phyloP scores from a whole-genome alignment of 257 asterid species.

The Perilla frutescens region DNA sequence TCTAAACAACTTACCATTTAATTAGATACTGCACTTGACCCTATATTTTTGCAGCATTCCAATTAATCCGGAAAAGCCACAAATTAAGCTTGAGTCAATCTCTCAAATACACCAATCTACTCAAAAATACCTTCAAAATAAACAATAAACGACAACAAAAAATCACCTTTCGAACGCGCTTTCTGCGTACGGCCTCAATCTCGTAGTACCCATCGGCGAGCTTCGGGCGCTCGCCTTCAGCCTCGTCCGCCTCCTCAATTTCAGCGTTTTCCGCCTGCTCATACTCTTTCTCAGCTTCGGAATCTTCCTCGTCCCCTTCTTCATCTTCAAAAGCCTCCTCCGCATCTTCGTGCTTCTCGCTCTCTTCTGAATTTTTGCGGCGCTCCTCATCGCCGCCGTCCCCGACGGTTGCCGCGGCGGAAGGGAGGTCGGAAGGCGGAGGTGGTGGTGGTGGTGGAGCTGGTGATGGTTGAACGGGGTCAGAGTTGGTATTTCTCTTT shows the following conservation, averaged over 20 bases:
- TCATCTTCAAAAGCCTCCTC: conserved; percentile 47
- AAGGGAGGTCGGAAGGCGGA: conserved; percentile 38
- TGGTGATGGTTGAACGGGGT: conserved; percentile 36
- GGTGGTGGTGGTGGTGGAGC: conserved; percentile 35
- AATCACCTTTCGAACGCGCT: conserved; percentile 61
- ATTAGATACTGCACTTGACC: conserved; percentile 87
- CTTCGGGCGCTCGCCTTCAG: conserved; percentile 50
- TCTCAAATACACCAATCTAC: conserved; percentile 20
- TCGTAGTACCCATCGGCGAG: conserved; percentile 64
- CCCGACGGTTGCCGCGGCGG: conserved; percentile 8
- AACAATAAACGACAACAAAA: not conserved
- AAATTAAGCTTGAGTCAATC: conserved; percentile 40
- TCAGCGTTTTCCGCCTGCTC: conserved; percentile 37
- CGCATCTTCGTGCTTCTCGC: conserved; percentile 36
- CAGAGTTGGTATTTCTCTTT: conserved; percentile 41
- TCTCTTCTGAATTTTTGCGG: conserved; percentile 33
- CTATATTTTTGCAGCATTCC: conserved; percentile 57
- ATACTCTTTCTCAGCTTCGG: conserved; percentile 48
- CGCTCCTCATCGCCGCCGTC: conserved; percentile 36
- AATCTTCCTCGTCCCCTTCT: conserved; percentile 44
- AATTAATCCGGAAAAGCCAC: conserved; percentile 39
- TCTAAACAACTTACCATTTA: conserved; percentile 64
- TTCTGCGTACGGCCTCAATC: conserved; percentile 63
- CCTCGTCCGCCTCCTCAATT: conserved; percentile 36
- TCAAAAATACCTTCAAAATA: not conserved